Evolutionary conservation across 768 basidiomycete genomes (phyloP).

Genomic region (Mycena filopes): DNA sequence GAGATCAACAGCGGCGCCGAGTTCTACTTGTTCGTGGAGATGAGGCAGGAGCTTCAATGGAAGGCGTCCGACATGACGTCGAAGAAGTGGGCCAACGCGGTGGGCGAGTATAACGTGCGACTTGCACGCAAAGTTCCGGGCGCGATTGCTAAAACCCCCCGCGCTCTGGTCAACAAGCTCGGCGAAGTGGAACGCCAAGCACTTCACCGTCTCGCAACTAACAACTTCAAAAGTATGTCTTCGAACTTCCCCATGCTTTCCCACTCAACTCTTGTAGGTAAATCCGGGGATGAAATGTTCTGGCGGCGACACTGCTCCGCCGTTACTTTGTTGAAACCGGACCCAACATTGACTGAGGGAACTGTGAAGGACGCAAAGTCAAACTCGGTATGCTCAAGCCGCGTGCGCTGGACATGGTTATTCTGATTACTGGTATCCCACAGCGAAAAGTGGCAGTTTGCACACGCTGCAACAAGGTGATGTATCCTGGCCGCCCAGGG

Average conservation of each 20-base stretch:
- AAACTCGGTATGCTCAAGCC: not conserved
- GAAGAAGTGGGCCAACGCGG: slow-evolving; percentile 5
- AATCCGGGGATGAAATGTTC: not conserved
- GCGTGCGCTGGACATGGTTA: too few species aligned
- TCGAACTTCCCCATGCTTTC: not conserved
- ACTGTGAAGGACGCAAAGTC: not conserved
- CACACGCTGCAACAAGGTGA: slow-evolving; percentile 5
- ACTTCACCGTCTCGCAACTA: not conserved
- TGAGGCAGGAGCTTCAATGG: slow-evolving; percentile 6
- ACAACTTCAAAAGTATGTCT: not conserved
- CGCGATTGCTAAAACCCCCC: not conserved
- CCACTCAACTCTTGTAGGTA: not conserved
- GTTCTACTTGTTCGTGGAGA: slow-evolving; percentile 13
- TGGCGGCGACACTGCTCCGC: slow-evolving; percentile 1
- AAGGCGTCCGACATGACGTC: slow-evolving; percentile 9
- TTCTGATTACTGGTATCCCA: too few species aligned
- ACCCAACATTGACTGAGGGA: too few species aligned
- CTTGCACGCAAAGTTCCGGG: not conserved
- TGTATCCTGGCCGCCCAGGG: slow-evolving; percentile 1
- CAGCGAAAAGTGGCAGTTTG: not conserved
- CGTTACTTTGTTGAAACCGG: too few species aligned
- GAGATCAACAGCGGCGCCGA: not conserved
- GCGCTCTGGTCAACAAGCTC: slow-evolving; percentile 3
- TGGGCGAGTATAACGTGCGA: not conserved
- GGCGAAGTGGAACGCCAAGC: not conserved